Conservation (phyloP, 2,329 filamentous ascomycete species). For the Myriosclerotinia duriaeana region DNA sequence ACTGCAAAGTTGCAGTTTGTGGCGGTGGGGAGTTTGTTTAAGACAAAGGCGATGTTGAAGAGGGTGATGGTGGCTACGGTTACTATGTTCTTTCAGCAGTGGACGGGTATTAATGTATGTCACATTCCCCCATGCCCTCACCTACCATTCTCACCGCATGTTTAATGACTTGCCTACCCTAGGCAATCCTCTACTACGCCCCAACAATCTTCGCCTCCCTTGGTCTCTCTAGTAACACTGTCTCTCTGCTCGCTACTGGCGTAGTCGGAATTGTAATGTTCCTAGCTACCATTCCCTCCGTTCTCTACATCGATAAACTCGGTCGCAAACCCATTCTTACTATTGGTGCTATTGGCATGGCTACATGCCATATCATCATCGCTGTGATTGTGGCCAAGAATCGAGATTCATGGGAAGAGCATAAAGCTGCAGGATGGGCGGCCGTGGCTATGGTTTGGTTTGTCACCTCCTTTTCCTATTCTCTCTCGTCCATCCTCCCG, state of each 20-base stretch:
- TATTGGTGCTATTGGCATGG: constrained; percentile 66
- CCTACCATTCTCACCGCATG: no score
- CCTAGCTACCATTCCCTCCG: constrained; percentile 63
- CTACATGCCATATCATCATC: constrained; percentile 46
- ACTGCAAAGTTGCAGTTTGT: constrained; percentile 69
- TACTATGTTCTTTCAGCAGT: constrained; percentile 62
- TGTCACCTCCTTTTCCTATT: background rate
- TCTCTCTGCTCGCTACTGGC: constrained; percentile 65
- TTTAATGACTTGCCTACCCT: background rate
- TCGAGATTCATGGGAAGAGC: constrained; percentile 54
- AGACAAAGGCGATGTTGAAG: constrained; percentile 64
- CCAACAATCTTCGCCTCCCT: constrained; percentile 50
- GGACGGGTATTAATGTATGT: constrained; percentile 47
- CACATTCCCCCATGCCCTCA: background rate
- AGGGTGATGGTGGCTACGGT: constrained; percentile 63
- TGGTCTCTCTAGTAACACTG: constrained; percentile 47
- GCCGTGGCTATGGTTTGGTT: constrained; percentile 63
- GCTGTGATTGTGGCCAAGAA: constrained; percentile 57
- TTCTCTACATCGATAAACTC: constrained; percentile 63
- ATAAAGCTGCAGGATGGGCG: constrained; percentile 67
- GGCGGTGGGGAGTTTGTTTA: constrained; percentile 63
- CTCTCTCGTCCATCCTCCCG: background rate
- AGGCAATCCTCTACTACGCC: constrained; percentile 45
- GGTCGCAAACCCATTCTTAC: constrained; percentile 63
- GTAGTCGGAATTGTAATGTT: constrained; percentile 73